A percentile compares a stretch with the other conserved stretches of the same genome.
These are phyloP conservation scores for Paxillus ammoniavirescens DNA, from an alignment of 768 basidiomycete genomes.

Conservation along the genomic window DNA sequence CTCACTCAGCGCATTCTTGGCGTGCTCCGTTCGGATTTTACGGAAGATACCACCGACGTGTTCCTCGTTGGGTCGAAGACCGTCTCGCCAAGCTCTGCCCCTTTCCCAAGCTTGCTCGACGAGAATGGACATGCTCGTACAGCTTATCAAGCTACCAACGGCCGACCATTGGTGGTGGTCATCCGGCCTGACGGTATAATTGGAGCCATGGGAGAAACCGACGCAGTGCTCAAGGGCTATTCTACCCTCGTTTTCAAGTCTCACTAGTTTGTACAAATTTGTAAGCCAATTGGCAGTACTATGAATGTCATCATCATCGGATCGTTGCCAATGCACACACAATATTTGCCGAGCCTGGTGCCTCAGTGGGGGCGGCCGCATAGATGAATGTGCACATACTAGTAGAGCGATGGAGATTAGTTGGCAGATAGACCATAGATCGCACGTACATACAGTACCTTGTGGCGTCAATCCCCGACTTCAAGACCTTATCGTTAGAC, in stretches of 20 bases:
- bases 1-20: not conserved
- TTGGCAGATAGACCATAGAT: too few relatives aligned
- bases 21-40: not conserved
- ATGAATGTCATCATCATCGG: too few relatives aligned
- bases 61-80: not conserved
- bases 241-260: not conserved
- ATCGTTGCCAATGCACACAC: too few relatives aligned
- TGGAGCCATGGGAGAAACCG: constrained; percentile 29
- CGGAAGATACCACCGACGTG: not conserved
- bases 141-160: not conserved
- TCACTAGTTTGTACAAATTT: too few relatives aligned
- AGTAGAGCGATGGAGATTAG: too few relatives aligned
- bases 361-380: too few relatives aligned
- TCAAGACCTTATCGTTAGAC: too few relatives aligned
- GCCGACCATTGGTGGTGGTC: constrained; percentile 16
- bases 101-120: not conserved
- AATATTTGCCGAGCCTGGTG: too few relatives aligned
- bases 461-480: too few relatives aligned
- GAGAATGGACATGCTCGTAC: not conserved
- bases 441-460: too few relatives aligned
- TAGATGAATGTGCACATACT: too few relatives aligned
- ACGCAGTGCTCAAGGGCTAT: not conserved
- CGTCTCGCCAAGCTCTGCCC: not conserved
- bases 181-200: constrained; percentile 42
- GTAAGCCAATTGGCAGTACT: too few relatives aligned